Conservation (phyloP, 140 eudicot genomes). For the Ambrosia hybrid region DNA sequence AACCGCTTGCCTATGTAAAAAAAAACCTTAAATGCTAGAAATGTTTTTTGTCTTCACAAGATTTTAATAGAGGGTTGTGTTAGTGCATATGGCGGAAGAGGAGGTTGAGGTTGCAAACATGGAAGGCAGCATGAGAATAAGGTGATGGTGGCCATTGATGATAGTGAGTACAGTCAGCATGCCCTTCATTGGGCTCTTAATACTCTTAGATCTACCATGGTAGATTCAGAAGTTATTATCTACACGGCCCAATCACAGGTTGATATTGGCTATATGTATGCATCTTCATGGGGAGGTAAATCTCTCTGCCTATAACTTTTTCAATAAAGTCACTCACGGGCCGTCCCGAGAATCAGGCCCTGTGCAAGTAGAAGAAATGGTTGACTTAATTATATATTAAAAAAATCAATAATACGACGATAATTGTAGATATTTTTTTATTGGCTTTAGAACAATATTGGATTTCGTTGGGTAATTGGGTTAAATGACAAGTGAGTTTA, state of each 20-base stretch:
- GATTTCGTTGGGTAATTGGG: no score
- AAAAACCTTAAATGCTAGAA: not conserved
- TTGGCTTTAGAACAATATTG: no score
- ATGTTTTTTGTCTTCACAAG: not conserved
- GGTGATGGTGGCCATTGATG: constrained; percentile 59
- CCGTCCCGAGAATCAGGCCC: no score
- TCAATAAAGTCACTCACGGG: not conserved
- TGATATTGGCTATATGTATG: constrained; percentile 24
- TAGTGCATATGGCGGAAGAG: no score
- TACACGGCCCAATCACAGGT: constrained; percentile 16
- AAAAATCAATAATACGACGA: no score
- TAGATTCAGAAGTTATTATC: constrained; percentile 28
- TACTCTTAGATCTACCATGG: constrained; percentile 28
- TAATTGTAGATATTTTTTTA: no score
- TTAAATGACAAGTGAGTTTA: no score
- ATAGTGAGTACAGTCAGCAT: constrained; percentile 33
- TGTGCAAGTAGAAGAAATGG: no score
- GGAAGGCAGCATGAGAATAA: constrained; percentile 15
- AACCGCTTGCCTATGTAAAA: constrained; percentile 10
- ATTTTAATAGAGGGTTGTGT: not conserved
- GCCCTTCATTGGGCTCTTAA: constrained; percentile 49
- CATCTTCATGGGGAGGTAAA: constrained; percentile 28
- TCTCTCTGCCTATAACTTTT: not conserved
- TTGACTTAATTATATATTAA: no score
- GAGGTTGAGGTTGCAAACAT: not conserved